phyloP scores from a whole-genome alignment of 768 basidiomycete species.

The Lenzites betulinus region DNA sequence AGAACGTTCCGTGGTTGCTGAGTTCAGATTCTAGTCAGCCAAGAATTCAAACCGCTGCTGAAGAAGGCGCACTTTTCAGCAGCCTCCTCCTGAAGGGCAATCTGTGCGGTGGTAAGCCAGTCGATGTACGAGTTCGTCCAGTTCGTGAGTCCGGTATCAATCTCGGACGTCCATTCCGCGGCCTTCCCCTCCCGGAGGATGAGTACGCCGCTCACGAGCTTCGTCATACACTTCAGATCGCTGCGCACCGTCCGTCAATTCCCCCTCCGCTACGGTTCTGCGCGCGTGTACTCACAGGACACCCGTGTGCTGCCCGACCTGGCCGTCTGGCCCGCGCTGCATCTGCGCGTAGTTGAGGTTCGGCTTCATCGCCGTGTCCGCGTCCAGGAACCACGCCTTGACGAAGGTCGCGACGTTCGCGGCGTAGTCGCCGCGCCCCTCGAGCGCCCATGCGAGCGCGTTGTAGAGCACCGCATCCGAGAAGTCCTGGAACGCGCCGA shows the following conservation, averaged over 20 bases:
- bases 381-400: slow-evolving; percentile 61
- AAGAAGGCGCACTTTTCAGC: slow-evolving; percentile 48
- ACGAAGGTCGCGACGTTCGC: slow-evolving; percentile 46
- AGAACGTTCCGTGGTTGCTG: slow-evolving; percentile 71
- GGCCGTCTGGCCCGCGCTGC: slow-evolving; percentile 28
- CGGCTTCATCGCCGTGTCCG: slow-evolving; percentile 61
- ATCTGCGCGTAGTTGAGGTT: slow-evolving; percentile 50
- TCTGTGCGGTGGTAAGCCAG: slow-evolving; percentile 54
- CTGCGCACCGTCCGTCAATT: not conserved
- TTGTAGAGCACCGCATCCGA: slow-evolving; percentile 66
- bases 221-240: slow-evolving; percentile 52
- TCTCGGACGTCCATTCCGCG: slow-evolving; percentile 53
- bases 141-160: slow-evolving; percentile 48
- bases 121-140: slow-evolving; percentile 55
- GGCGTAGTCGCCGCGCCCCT: slow-evolving; percentile 44
- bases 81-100: slow-evolving; percentile 48
- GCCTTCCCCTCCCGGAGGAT: slow-evolving; percentile 52
- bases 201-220: slow-evolving; percentile 54
- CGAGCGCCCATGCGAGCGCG: slow-evolving; percentile 54
- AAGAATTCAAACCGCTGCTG: not conserved
- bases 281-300: slow-evolving; percentile 44
- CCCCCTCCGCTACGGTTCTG: not conserved
- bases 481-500: slow-evolving; percentile 54
- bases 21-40: not conserved
- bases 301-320: slow-evolving; percentile 50